Evolutionary conservation across 2,329 filamentous ascomycete genomes (phyloP), one percentile per base, ranked within the genome.

Genomic region (Trichoderma hamatum): DNA sequence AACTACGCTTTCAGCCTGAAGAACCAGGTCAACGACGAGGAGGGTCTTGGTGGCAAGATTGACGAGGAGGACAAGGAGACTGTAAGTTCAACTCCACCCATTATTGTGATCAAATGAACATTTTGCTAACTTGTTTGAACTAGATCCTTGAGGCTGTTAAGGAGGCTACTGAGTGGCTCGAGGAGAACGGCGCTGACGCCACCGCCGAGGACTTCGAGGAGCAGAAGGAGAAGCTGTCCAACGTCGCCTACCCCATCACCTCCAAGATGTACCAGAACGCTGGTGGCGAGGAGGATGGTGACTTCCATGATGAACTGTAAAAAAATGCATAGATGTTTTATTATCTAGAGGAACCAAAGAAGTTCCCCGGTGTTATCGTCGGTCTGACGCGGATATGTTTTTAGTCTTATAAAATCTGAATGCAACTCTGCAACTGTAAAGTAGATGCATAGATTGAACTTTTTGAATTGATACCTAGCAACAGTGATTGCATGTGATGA

Each of bases 1-100:
- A 98, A 98, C 90, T 99, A 98, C 84, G 94, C 94, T 75, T 98
- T 97, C 89, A 95, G 88, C 86, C 86, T 99, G 76, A 98, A 98
- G 92, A 98, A 97, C 92, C 96, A 98, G 87, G 91, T 94, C 85
- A 95, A 94, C 82, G 96, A 99, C 73, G 92, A 97, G 76, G 94
- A 97, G 73, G 96, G 95, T 81, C 92, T 98, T 71, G 95, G 95
- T 83, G 93, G 94, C 84, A 97, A 98, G 92, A 96, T 99, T 77
- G 93, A 96, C 72, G 95, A 97, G 67, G 95, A 98, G 76, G 96
- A 99, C 84, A 98, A 98, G 92, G 94, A 98, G 84, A 90, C 93
- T 76, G 89, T 91, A 85, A 88, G 88, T 84, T 80, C 3, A 49
- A n/a, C 16, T 2, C n/a, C 21, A 1, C 3, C 3, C 67, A 24